Evolutionary conservation across 257 asterid species (phyloP), one percentile per base, ranked within the genome.

Genomic region (Lantana camara): DNA sequence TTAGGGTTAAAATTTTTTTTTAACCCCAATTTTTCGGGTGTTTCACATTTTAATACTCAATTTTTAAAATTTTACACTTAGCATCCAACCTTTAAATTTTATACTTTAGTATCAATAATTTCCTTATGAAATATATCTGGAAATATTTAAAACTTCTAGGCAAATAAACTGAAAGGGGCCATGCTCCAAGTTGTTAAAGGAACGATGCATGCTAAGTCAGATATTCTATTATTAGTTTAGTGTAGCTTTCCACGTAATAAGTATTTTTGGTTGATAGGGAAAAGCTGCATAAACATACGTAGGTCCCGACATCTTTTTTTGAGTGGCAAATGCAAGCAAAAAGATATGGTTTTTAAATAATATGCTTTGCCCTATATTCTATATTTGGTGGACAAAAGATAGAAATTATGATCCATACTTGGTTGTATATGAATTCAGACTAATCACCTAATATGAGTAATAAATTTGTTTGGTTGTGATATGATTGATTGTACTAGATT

Each of bases 181-280:
- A 73, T 67, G 38, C 70, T 59, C 41, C 78, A 73, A 73, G 73
- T 73, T 73, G 78, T 37, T 5, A 44, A 60, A 32, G 37, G 46
- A 52, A 58, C 66, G 78, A 73, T 67, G 78, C 73, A 53, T 66
- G 41, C 60, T 0, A 60, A 60, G 68, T 58, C 66, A 60, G 54
- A 73, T 44, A 42, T 24, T 23, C 73, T 59, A 73, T 66, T 44
- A 58, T 42, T 2, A 24, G 35, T 34, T 14, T 58, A 48, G 32
- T 27, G 44, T 41, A 12, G 23, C n/a, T 47, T 20, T 38, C 19
- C 58, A 52, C 58, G 14, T 50, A 50, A 29, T 23, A 46, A 32
- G 48, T 50, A 50, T 61, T 62, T 46, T 64, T 45, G 60, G 60
- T 47, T 46, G 57, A 45, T 53, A 16, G 53, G 21, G 75, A 61